Base-by-base conservation (phyloP, 495 filamentous ascomycete species). In the Alectoria sarmentosa region DNA sequence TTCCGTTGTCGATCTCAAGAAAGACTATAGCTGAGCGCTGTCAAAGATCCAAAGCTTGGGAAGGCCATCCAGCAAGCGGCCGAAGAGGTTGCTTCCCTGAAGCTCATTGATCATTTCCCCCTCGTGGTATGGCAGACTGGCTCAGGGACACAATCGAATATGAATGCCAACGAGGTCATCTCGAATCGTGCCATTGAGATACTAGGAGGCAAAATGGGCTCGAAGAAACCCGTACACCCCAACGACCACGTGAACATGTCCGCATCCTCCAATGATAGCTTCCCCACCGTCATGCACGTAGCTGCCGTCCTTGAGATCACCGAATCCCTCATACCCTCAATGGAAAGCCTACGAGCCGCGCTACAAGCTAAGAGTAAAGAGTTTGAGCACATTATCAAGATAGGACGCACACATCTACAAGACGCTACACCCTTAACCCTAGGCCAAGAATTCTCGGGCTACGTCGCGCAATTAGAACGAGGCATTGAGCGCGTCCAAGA, bases 121-220 rank as follows among this genome's bases (percentile, higher is more conserved):
- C 88, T 98, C 58, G 94, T 98, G 61, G 93, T 98, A 72, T 98
- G 94, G 94, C 94, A 98, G 78, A 98, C 94, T 44, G 94, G 94
- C 63, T 98, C 95, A 23, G 94, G 94, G 71, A 98, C 94, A 34
- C 94, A 98, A 80, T 96, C 92, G 74, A 98, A 98, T 85, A 98
- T 98, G 94, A 98, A 98, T 82, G 92, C 94, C 74, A 98, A 98
- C 78, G 94, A 98, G 79, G 94, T 98, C 75, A 98, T 98, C 78
- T 96, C 93, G 65, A 98, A 98, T 84, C 91, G 94, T 65, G 94
- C 94, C 49, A 98, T 98, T 76, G 95, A 98, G 80, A 94, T 98
- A 64, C 82, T 98, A 21, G 94, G 94, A 64, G 94, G 94, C 68
- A 84, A 81, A 67, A 96, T 92, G 88, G 94, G 94, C 62, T 84